Evolutionary conservation across 1,139 yeast genomes (phyloP).

Genomic region (Spencermartinsiella ligniputridi): DNA sequence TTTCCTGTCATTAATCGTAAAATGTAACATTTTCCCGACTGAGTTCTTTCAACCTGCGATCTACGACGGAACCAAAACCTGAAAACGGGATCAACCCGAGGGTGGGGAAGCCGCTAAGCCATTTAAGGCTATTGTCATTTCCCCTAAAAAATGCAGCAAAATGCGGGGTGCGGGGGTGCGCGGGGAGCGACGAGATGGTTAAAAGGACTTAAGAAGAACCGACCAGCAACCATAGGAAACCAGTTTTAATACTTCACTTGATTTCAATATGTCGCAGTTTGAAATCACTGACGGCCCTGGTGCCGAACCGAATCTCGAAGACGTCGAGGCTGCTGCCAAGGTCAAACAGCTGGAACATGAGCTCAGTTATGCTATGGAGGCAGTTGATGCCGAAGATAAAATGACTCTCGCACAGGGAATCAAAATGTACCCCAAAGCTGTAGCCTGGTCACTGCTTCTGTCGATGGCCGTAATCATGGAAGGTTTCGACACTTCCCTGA

Average conservation of each 20-base stretch:
- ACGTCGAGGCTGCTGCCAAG: background rate
- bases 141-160: background rate
- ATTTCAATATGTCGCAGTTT: background rate
- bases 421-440: constrained; percentile 35
- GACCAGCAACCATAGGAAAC: background rate
- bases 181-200: background rate
- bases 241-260: no score
- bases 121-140: background rate
- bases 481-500: constrained; percentile 41
- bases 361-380: constrained; percentile 7
- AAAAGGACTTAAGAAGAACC: background rate
- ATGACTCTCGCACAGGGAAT: constrained; percentile 44
- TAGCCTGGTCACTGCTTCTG: constrained; percentile 40
- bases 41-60: background rate
- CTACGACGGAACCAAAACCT: background rate
- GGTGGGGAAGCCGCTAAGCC: background rate
- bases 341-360: background rate
- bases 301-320: background rate
- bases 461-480: constrained; percentile 43
- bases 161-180: background rate
- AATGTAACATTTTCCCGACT: background rate
- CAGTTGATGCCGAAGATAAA: constrained; percentile 36
- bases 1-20: no score
- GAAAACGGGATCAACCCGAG: background rate
- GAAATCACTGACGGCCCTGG: background rate